phyloP scores from a whole-genome alignment of 2,329 filamentous ascomycete species.

The Penicillium sp. region DNA sequence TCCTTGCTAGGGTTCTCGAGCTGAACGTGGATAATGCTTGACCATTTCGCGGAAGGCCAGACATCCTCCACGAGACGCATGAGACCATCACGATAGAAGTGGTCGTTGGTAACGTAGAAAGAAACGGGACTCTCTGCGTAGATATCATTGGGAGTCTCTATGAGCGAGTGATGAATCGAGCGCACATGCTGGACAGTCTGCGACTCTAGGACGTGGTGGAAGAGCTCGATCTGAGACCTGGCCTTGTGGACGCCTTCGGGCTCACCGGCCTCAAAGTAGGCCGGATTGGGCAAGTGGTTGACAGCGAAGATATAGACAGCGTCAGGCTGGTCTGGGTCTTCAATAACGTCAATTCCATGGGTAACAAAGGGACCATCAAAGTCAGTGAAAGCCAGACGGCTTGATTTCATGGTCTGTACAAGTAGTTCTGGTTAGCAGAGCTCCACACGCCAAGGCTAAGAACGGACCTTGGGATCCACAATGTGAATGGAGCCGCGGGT shows the following conservation, averaged over 20 bases:
- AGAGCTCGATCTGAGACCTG: slow-evolving; percentile 59
- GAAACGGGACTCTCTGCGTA: slow-evolving; percentile 49
- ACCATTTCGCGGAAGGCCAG: slow-evolving; percentile 48
- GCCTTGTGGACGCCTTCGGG: slow-evolving; percentile 39
- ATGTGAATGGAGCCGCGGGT: slow-evolving; percentile 44
- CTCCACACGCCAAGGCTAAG: not conserved
- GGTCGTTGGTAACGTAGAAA: slow-evolving; percentile 64
- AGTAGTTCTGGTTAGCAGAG: not conserved
- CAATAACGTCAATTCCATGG: slow-evolving; percentile 63
- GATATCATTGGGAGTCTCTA: slow-evolving; percentile 62
- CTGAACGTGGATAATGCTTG: slow-evolving; percentile 51
- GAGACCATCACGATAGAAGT: slow-evolving; percentile 53
- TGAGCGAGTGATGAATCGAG: slow-evolving; percentile 54
- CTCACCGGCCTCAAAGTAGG: slow-evolving; percentile 28
- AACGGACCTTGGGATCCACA: slow-evolving; percentile 54
- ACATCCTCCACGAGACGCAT: slow-evolving; percentile 53
- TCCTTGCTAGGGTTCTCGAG: slow-evolving; percentile 31
- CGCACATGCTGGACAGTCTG: slow-evolving; percentile 50
- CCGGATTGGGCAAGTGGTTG: slow-evolving; percentile 59
- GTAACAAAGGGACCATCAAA: slow-evolving; percentile 59
- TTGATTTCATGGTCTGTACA: slow-evolving; percentile 48
- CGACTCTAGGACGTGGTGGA: slow-evolving; percentile 54
- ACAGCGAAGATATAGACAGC: slow-evolving; percentile 62
- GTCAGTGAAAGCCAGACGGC: slow-evolving; percentile 51
- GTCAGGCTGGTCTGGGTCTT: slow-evolving; percentile 45